Base-by-base conservation (phyloP, 75 land plant genomes). In the Selaginella tamariscina region DNA sequence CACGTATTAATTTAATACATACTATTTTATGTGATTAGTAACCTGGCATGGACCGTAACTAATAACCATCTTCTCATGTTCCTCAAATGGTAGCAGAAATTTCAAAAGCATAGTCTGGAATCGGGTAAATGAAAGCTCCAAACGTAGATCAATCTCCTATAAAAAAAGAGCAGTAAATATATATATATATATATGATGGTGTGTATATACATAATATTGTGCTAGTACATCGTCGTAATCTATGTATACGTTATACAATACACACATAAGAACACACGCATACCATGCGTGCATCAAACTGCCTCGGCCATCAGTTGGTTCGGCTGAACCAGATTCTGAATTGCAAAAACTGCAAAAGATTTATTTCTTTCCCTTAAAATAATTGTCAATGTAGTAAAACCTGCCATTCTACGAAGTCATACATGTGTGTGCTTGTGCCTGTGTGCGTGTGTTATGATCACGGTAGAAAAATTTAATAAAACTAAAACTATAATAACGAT, bases 41-140 rank as follows among this genome's bases (percentile, higher is more conserved):
- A 89, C 94, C 96, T 90, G 96, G 79, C 96, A 90, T 26, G 92
- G 96, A 54, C 96, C 96, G 72, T 90, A 90, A 66, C 96, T 90
- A 29, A 90, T 57, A 56, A 90, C 77, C 65, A 88, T 67, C 73
- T 83, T 90, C 66, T 73, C 82, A 49, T 81, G 84, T 64, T 80
- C 92, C 5, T 78, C 75, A 67, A 76, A 77, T 74, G 91, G 93
- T 54, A 88, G 68, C 27, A 70, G 49, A 74, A 85, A 90, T 24
- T 84, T 78, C 65, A 90, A 68, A 27, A 90, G 81, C 86, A 90
- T 81, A 20, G 96, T 90, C 73, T 90, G 96, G 65, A 90, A 90
- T 63, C 96, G 87, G 27, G 96, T 90, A 60, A 90, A 90, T 32
- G 92, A 90, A 33, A 92, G 92, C 79, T 11, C 96, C 96, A 65